A percentile compares a stretch with the other conserved stretches of the same genome.
These are phyloP conservation scores for Medicago truncatula DNA, from an alignment of 306 rosid species.

Conservation along the genomic window MtrunA17r5.0-ANR NC_053047.1:5885001-5885500, in stretches of 20 bases:
- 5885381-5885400: slow-evolving; percentile 76
- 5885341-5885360: slow-evolving; percentile 93
- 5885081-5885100: slow-evolving; percentile 85
- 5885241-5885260: slow-evolving; percentile 98
- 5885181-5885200: slow-evolving; percentile 94
- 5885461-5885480: slow-evolving; percentile 83
- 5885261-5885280: slow-evolving; percentile 97
- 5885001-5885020: slow-evolving; percentile 92
- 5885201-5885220: slow-evolving; percentile 94
- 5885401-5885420: slow-evolving; percentile 69
- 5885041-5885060: slow-evolving; percentile 80
- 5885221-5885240: slow-evolving; percentile 96
- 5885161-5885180: slow-evolving; percentile 85
- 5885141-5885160: slow-evolving; percentile 95
- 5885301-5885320: slow-evolving; percentile 98
- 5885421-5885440: slow-evolving; percentile 82
- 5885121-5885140: slow-evolving; percentile 96
- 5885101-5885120: slow-evolving; percentile 87
- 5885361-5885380: slow-evolving; percentile 79
- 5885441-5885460: slow-evolving; percentile 95
- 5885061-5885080: slow-evolving; percentile 85
- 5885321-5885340: slow-evolving; percentile 97
- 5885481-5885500: slow-evolving; percentile 55
- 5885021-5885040: slow-evolving; percentile 90
- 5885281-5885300: slow-evolving; percentile 96